Base-by-base conservation (phyloP, 345 rosid genomes). In the Gossypioides kirkii region DNA sequence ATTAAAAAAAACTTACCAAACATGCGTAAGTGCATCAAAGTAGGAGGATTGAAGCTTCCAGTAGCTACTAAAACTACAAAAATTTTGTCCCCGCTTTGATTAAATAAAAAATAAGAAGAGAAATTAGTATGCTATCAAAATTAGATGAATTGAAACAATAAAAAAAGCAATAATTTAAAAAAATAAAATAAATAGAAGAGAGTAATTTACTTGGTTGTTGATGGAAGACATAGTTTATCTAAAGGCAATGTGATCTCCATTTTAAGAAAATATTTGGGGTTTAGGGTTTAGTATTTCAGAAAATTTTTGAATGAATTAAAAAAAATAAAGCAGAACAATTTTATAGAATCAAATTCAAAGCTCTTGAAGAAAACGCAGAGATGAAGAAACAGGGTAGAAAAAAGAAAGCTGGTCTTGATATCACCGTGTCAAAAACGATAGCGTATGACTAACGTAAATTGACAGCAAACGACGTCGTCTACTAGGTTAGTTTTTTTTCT, bases 21-120 rank as follows among this genome's bases (percentile, higher is more conserved):
- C 87, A 95, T 80, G 70, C 98, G 97, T 77, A 91, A 75, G 82
- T 90, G 99, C 98, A 95, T 95, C 76, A 82, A 85, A 69, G 98
- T 95, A 2, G 99, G 99, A 81, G 99, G 99, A 80, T 91, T 95
- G 90, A 95, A 95, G 80, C 96, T 89, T 61, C 99, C 97, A 25
- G 91, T 86, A 14, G 92, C 90, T 50, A 92, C 92, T 60, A 95
- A 87, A 78, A 88, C 90, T 13, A 87, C 96, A 82, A 22, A 73
- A 41, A 74, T 74, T 72, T 79, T 82, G 72, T 77, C 84, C 83
- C 87, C 85, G 79, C 45, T 67, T 72, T 67, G 76, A 2, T 72
- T 22, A 23, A 12, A 43, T 10, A 59, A 36, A 18, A 9, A 55
- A 11, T n/a, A n/a, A 17, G 4, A 9, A 46, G 45, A 43, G 14